Conservation (phyloP, 2,329 filamentous ascomycete species). For the Arthrobotrys megalospora region DNA sequence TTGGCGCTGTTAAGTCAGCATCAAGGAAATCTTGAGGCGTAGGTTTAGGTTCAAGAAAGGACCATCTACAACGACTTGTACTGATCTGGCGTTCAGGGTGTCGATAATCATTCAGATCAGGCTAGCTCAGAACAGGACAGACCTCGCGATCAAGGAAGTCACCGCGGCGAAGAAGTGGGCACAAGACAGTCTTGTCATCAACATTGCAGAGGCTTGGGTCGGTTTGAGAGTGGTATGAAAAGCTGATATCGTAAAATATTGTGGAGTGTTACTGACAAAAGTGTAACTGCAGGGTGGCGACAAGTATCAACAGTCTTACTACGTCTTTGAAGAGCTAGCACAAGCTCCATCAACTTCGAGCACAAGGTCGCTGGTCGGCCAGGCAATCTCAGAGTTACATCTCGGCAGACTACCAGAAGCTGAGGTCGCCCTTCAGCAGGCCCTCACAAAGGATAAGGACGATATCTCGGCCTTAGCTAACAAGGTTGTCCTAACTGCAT, state of each 20-base stretch:
- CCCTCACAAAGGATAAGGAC: slow-evolving; percentile 79
- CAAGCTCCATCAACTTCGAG: slow-evolving; percentile 86
- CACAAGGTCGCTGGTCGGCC: slow-evolving; percentile 82
- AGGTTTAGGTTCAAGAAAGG: slow-evolving; percentile 66
- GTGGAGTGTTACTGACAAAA: slow-evolving; percentile 64
- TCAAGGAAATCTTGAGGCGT: slow-evolving; percentile 85
- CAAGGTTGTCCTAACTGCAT: slow-evolving; percentile 81
- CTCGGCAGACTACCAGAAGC: slow-evolving; percentile 90
- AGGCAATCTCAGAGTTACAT: slow-evolving; percentile 92
- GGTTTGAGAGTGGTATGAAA: slow-evolving; percentile 82
- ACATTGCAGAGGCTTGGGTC: slow-evolving; percentile 95
- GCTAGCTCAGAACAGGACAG: slow-evolving; percentile 89
- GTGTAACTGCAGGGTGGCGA: slow-evolving; percentile 79
- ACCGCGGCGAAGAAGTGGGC: slow-evolving; percentile 90
- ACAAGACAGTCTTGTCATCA: slow-evolving; percentile 92
- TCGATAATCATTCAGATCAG: slow-evolving; percentile 93
- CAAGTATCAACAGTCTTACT: slow-evolving; percentile 96
- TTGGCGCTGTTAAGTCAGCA: slow-evolving; percentile 84
- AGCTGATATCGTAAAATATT: background rate
- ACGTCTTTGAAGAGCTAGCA: slow-evolving; percentile 96
- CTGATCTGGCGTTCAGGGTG: slow-evolving; percentile 71
- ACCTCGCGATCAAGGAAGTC: slow-evolving; percentile 92
- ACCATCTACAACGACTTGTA: slow-evolving; percentile 48
- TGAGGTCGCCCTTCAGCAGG: slow-evolving; percentile 86
- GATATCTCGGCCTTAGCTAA: slow-evolving; percentile 86